Base-by-base conservation (phyloP, 352 stramenopile species). In the Globisporangium irregulare region DNA sequence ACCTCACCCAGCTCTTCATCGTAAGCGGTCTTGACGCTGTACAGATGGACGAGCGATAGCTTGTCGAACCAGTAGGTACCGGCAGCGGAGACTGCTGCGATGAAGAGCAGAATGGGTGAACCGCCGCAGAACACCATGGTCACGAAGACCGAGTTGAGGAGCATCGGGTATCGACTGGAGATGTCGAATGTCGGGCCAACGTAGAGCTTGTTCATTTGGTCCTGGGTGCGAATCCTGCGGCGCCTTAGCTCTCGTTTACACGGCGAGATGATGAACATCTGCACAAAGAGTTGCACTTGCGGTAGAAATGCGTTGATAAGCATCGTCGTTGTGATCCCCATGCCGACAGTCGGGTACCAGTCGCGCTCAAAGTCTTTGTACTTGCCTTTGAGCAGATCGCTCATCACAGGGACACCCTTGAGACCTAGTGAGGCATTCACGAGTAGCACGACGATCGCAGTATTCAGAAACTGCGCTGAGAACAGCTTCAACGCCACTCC, bases 291-390 rank as follows among this genome's bases (percentile, higher is more conserved):
- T 20, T 84, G 57, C 4, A 76, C n/a, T 24, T 94, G 87, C 2
- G 87, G 86, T 22, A 86, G 70, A 27, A 94, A 71, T 0, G 86
- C 82, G 69, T 96, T 96, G 69, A 95, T 84, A 53, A 93, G 69
- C 89, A 96, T 96, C 6, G 87, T 94, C 73, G 84, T 91, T 0
- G 89, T 92, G 68, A 96, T 86, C 29, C 84, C 87, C 73, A 94
- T 91, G 41, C 89, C 89, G 18, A 96, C 89, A 5, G 77, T 92
- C 14, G 84, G 84, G 71, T 95, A 96, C 89, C 89, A 96, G 7
- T 91, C 79, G 46, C 87, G 87, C 62, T 94, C 81, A 70, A 96
- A 95, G 66, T 96, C 89, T 2, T 32, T 74, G 69, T 84, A 96
- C 59, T 93, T 88, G 32, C 89, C 89, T 54, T 91, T 76, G 56